A percentile compares a stretch with the other conserved stretches of the same genome.
These are phyloP conservation scores for Arthrobotrys conoides DNA, from an alignment of 2,329 filamentous ascomycete genomes.

Conservation along the genomic window DNA sequence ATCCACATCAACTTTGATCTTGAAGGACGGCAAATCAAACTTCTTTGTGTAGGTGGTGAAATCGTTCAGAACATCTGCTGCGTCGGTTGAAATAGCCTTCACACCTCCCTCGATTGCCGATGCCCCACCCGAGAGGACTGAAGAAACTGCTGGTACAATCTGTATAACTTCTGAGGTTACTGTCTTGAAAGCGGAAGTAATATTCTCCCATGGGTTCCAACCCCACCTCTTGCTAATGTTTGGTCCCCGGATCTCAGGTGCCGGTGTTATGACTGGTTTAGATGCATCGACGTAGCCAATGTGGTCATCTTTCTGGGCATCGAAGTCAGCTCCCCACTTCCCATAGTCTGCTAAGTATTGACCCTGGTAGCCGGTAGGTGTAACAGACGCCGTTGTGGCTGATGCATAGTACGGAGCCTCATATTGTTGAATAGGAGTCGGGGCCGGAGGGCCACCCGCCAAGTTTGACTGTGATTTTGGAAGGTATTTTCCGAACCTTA, in stretches of 20 bases:
- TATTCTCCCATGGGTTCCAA: constrained; percentile 55
- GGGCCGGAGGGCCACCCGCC: constrained; percentile 13
- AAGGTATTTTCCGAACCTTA: constrained; percentile 46
- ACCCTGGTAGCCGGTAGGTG: constrained; percentile 8
- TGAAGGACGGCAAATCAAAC: constrained; percentile 28
- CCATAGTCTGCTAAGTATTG: constrained; percentile 39
- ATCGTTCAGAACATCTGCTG: constrained; percentile 38
- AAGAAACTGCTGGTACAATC: constrained; percentile 41
- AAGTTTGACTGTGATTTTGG: constrained; percentile 28
- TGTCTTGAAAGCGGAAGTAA: constrained; percentile 46
- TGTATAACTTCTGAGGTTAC: constrained; percentile 39
- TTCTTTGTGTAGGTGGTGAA: constrained; percentile 37
- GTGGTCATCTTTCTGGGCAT: constrained; percentile 41
- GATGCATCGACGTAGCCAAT: constrained; percentile 54
- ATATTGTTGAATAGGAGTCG: constrained; percentile 36
- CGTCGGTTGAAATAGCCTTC: constrained; percentile 38
- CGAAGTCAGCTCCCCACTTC: constrained; percentile 51
- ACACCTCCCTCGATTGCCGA: constrained; percentile 48
- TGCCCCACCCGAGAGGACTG: constrained; percentile 33
- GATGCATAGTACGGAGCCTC: constrained; percentile 50
- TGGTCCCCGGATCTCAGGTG: constrained; percentile 6
- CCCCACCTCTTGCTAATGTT: constrained; percentile 49
- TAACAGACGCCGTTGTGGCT: constrained; percentile 2
- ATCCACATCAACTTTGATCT: constrained; percentile 44
- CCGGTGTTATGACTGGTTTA: constrained; percentile 39